Percentiles rank a stretch among this genome's conserved stretches.
These are phyloP conservation scores for Arabis alpina DNA, from an alignment of 345 rosid species.

Conservation along the genomic window DNA sequence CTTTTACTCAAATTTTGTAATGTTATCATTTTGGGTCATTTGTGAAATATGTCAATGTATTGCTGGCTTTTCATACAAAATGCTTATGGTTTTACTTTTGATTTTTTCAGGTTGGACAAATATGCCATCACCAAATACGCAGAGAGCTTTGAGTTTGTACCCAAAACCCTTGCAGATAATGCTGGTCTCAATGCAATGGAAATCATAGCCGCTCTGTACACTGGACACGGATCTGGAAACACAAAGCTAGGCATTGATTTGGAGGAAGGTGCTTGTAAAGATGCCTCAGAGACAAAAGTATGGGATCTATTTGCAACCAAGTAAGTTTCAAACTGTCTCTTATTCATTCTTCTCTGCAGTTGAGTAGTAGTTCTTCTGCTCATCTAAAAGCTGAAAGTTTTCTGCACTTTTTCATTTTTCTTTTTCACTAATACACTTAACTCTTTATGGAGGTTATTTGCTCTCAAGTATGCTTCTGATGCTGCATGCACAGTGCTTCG, in stretches of 20 bases:
- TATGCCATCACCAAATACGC: constrained; percentile 95
- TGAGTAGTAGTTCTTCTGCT: neutral
- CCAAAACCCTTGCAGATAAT: constrained; percentile 87
- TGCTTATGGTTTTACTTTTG: neutral
- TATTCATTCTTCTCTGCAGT: neutral
- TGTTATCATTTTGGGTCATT: neutral
- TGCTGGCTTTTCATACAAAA: constrained; percentile 11
- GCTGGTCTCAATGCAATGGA: constrained; percentile 98
- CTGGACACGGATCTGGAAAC: constrained; percentile 91
- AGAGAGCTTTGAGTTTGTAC: constrained; percentile 97
- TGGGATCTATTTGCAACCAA: constrained; percentile 97
- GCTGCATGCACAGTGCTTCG: constrained; percentile 98
- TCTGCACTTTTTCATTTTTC: neutral
- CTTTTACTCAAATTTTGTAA: constrained; percentile 5
- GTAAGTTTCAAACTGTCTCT: constrained; percentile 46
- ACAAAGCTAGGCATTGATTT: constrained; percentile 87
- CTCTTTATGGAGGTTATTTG: constrained; percentile 63
- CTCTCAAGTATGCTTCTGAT: constrained; percentile 94
- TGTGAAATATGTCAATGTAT: neutral
- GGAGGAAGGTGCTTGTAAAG: constrained; percentile 80
- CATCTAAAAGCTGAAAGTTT: neutral
- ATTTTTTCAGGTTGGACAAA: constrained; percentile 72
- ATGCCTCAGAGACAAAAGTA: constrained; percentile 60
- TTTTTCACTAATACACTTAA: constrained; percentile 3
- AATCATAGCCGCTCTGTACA: constrained; percentile 86